Conservation (phyloP, 352 stramenopile genomes). For the Thalassiosira livingstoniorum region DNA sequence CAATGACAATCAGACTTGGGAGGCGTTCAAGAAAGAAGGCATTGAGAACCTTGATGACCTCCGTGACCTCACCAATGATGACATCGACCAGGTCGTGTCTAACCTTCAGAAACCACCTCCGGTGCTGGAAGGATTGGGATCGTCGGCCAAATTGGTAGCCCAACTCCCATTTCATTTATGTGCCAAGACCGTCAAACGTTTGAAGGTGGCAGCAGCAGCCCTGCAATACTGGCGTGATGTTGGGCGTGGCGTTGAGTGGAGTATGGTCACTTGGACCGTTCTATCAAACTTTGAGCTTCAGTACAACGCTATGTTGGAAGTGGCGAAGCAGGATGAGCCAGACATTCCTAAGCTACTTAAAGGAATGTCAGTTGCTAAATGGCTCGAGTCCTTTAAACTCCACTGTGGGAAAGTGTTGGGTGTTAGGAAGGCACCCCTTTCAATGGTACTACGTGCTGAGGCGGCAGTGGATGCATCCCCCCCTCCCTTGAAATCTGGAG, state of each 20-base stretch:
- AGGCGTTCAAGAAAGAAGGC: too few relatives aligned
- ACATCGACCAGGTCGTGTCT: too few relatives aligned
- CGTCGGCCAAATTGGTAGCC: too few relatives aligned
- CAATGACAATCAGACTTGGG: too few relatives aligned
- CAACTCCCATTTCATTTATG: too few relatives aligned
- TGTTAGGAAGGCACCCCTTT: slow-evolving; percentile 5
- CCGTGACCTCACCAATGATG: too few relatives aligned
- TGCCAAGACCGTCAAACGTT: too few relatives aligned
- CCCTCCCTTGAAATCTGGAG: background rate
- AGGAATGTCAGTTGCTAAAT: background rate
- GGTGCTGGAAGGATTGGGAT: too few relatives aligned
- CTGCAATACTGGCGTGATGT: background rate
- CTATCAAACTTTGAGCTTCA: background rate
- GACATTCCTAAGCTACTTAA: background rate
- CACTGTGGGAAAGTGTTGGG: background rate
- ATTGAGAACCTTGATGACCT: too few relatives aligned
- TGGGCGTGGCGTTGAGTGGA: background rate
- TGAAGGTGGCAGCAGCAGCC: background rate
- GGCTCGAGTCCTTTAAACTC: slow-evolving; percentile 2
- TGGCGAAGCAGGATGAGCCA: background rate
- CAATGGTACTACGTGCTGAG: slow-evolving; percentile 28
- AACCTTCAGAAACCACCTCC: too few relatives aligned
- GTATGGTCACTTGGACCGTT: background rate
- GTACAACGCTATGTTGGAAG: background rate
- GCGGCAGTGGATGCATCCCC: background rate